phyloP scores from a whole-genome alignment of 805 yeast genomes.

The Saturnispora quitensis region DNA sequence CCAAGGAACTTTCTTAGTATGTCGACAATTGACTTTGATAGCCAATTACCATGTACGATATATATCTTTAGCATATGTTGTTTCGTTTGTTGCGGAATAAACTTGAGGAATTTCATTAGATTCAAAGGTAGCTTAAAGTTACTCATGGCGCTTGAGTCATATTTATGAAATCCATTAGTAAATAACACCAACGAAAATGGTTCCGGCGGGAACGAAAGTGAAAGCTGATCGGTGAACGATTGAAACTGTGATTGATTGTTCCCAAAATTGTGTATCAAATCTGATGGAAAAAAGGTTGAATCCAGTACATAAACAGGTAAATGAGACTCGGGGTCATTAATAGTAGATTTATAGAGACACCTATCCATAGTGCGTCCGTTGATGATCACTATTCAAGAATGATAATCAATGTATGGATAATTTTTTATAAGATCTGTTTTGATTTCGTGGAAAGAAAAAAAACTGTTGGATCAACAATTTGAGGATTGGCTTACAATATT shows the following conservation, averaged over 20 bases:
- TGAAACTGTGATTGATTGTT: conserved; percentile 29
- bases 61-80: conserved; percentile 52
- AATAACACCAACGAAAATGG: conserved; percentile 66
- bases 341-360: conserved; percentile 34
- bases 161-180: conserved; percentile 65
- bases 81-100: conserved; percentile 48
- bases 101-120: conserved; percentile 36
- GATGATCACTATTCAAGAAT: not conserved
- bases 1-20: conserved; percentile 50
- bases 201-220: conserved; percentile 47
- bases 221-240: conserved; percentile 48
- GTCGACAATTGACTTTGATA: conserved; percentile 69
- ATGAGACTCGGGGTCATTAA: conserved; percentile 56
- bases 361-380: not conserved
- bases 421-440: not conserved
- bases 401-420: not conserved
- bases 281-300: conserved; percentile 66
- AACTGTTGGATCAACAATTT: not conserved
- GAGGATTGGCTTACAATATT: not conserved
- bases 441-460: not conserved
- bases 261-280: conserved; percentile 24
- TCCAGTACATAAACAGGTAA: conserved; percentile 77
- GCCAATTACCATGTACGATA: conserved; percentile 88
- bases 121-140: conserved; percentile 23
- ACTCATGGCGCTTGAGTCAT: conserved; percentile 16